Conservation (phyloP, 768 basidiomycete genomes). For the Fomitopsis serialis region DNA sequence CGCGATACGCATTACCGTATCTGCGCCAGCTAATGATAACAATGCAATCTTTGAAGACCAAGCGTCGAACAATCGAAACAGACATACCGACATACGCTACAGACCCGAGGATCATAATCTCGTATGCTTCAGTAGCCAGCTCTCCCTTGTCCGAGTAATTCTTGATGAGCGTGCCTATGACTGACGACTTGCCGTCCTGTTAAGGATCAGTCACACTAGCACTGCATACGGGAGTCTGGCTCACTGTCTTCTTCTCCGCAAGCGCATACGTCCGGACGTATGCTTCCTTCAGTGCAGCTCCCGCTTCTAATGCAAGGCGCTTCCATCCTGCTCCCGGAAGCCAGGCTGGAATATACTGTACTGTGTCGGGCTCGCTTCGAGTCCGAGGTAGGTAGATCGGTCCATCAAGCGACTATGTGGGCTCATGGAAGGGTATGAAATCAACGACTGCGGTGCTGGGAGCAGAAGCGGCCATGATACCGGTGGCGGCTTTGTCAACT, state of each 20-base stretch:
- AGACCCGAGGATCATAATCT: conserved; percentile 2
- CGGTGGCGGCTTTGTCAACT: background rate
- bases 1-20: conserved; percentile 14
- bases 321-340: conserved; percentile 19
- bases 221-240: background rate
- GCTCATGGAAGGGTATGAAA: background rate
- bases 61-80: too few species aligned
- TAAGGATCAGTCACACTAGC: background rate
- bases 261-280: background rate
- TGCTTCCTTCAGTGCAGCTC: background rate
- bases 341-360: conserved; percentile 17
- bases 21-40: conserved; percentile 11
- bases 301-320: background rate
- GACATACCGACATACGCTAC: background rate
- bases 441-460: background rate
- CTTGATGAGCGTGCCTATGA: background rate
- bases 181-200: background rate
- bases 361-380: background rate
- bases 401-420: background rate
- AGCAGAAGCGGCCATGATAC: background rate
- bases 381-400: background rate
- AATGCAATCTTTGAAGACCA: too few species aligned
- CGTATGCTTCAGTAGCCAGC: background rate
- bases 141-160: background rate
- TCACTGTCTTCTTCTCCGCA: background rate